Evolutionary conservation across 768 basidiomycete genomes (phyloP).

Genomic region (Suillus hirtellus): DNA sequence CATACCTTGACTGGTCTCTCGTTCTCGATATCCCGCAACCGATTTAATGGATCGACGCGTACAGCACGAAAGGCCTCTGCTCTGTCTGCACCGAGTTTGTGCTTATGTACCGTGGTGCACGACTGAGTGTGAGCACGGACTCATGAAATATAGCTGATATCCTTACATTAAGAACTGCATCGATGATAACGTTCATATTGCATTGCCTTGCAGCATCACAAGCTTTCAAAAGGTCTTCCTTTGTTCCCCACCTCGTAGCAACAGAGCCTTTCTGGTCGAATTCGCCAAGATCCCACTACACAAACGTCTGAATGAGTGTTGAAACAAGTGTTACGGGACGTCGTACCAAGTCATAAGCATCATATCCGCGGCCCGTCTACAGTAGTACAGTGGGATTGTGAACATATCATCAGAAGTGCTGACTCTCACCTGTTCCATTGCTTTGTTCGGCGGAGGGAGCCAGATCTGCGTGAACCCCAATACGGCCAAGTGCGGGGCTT

Average conservation of each 20-base stretch:
- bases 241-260: constrained; percentile 85
- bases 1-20: constrained; percentile 67
- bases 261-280: constrained; percentile 74
- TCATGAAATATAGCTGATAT: constrained; percentile 6
- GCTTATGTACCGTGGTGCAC: constrained; percentile 40
- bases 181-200: constrained; percentile 76
- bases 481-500: constrained; percentile 60
- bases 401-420: constrained; percentile 12
- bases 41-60: constrained; percentile 68
- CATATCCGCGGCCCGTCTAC: constrained; percentile 76
- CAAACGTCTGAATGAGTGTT: background rate
- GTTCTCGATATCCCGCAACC: constrained; percentile 59
- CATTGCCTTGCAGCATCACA: constrained; percentile 65
- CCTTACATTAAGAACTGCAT: constrained; percentile 85
- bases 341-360: constrained; percentile 81
- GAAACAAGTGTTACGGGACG: background rate
- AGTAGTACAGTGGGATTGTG: constrained; percentile 10
- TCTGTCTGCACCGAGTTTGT: constrained; percentile 84
- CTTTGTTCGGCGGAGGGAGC: constrained; percentile 85
- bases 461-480: constrained; percentile 81
- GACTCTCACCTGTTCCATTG: constrained; percentile 51
- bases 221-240: constrained; percentile 72
- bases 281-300: constrained; percentile 86
- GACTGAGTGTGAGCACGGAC: constrained; percentile 13
- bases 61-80: constrained; percentile 68